These are phyloP conservation scores for Vicia villosa DNA, from an alignment of 306 rosid species.

Conservation along the genomic window DNA sequence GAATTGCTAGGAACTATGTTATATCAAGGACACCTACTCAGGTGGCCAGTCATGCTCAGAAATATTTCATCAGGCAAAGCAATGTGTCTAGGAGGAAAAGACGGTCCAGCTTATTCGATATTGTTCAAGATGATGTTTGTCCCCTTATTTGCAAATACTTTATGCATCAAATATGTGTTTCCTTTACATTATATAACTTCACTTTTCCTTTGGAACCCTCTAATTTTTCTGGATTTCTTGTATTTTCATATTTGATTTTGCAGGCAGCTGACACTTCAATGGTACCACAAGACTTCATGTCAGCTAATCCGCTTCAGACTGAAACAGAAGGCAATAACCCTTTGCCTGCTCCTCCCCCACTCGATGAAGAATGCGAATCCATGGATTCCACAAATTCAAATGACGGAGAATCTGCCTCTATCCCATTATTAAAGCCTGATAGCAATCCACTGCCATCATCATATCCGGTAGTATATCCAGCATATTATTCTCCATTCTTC, in stretches of 20 bases:
- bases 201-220: neutral
- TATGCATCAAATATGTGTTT: conserved; percentile 23
- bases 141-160: conserved; percentile 35
- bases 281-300: conserved; percentile 69
- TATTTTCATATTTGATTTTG: conserved; percentile 32
- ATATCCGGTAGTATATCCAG: conserved; percentile 73
- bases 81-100: conserved; percentile 90
- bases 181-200: conserved; percentile 4
- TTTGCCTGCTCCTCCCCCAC: conserved; percentile 73
- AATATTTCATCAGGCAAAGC: conserved; percentile 92
- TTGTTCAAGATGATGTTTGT: conserved; percentile 90
- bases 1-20: conserved; percentile 93
- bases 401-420: conserved; percentile 70
- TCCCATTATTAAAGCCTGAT: conserved; percentile 51
- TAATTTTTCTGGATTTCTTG: conserved; percentile 24
- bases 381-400: conserved; percentile 93
- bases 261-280: conserved; percentile 69
- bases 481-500: conserved; percentile 69
- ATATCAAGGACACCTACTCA: conserved; percentile 95
- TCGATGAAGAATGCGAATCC: conserved; percentile 92
- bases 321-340: conserved; percentile 69
- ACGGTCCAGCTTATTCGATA: conserved; percentile 97
- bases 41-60: conserved; percentile 99
- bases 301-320: conserved; percentile 46
- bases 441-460: conserved; percentile 31